These are phyloP conservation scores for Aspergillus melleus DNA, from an alignment of 2,329 filamentous ascomycete species.

Conservation along the genomic window DNA sequence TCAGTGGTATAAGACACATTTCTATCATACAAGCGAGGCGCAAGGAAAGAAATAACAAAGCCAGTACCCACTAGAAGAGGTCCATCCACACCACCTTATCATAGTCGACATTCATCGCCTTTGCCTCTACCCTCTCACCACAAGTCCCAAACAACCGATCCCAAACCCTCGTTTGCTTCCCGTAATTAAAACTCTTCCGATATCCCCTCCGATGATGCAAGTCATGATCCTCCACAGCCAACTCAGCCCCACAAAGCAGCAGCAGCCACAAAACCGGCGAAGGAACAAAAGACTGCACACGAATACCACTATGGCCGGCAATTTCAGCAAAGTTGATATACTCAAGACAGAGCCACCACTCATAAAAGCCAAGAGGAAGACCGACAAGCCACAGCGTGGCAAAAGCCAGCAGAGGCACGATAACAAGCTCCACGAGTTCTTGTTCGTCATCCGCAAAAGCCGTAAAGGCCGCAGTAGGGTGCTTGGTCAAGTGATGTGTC, in stretches of 20 bases:
- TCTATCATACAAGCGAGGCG: no score
- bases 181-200: slow-evolving; percentile 19
- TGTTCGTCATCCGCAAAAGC: slow-evolving; percentile 19
- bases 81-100: slow-evolving; percentile 5
- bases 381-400: slow-evolving; percentile 13
- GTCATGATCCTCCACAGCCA: slow-evolving; percentile 20
- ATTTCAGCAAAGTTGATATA: slow-evolving; percentile 18
- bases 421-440: slow-evolving; percentile 18
- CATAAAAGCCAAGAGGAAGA: slow-evolving; percentile 18
- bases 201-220: slow-evolving; percentile 19
- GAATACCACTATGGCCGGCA: slow-evolving; percentile 17
- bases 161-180: slow-evolving; percentile 22
- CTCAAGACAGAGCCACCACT: slow-evolving; percentile 20
- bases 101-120: slow-evolving; percentile 14
- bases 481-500: slow-evolving; percentile 17
- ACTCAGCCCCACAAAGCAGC: slow-evolving; percentile 11
- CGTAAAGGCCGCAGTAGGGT: slow-evolving; percentile 15
- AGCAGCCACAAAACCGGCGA: slow-evolving; percentile 13
- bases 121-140: slow-evolving; percentile 13
- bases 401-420: slow-evolving; percentile 13
- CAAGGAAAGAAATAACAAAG: no score
- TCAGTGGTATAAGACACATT: no score
- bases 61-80: no score
- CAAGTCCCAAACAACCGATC: slow-evolving; percentile 19
- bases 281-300: slow-evolving; percentile 9